phyloP scores from a whole-genome alignment of 768 basidiomycete genomes.

The Tephrocybe sp. region DNA sequence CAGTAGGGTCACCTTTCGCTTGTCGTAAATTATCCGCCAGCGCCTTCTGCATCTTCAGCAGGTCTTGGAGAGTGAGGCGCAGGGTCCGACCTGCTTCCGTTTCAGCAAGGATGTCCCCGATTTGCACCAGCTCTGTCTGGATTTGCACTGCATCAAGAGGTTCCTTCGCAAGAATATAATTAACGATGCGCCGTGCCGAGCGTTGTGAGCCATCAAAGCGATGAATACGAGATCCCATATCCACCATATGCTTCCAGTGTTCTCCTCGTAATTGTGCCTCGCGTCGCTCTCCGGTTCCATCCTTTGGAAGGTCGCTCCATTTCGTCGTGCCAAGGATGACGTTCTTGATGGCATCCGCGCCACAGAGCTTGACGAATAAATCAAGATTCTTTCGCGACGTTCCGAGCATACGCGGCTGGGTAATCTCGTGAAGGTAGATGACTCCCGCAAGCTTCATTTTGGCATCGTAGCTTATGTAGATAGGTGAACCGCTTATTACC shows the following conservation, averaged over 20 bases:
- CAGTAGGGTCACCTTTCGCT: neutral
- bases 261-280: constrained; percentile 16
- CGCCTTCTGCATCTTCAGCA: constrained; percentile 14
- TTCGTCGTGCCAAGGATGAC: constrained; percentile 51
- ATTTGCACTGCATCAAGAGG: constrained; percentile 16
- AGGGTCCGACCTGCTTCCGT: constrained; percentile 16
- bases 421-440: constrained; percentile 30
- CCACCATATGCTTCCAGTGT: constrained; percentile 18
- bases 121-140: constrained; percentile 16
- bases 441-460: constrained; percentile 28
- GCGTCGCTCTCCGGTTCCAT: constrained; percentile 9
- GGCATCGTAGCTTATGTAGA: constrained; percentile 26
- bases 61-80: constrained; percentile 16
- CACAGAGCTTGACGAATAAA: constrained; percentile 51
- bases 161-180: constrained; percentile 13
- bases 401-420: constrained; percentile 40
- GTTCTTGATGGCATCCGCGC: constrained; percentile 40
- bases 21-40: constrained; percentile 2
- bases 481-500: neutral
- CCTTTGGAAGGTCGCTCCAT: constrained; percentile 37
- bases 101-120: constrained; percentile 15
- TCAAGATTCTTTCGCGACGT: constrained; percentile 45
- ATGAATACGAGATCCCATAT: constrained; percentile 13
- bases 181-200: constrained; percentile 16
- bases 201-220: constrained; percentile 16